Conservation (phyloP, 1,284 basidiomycete species). For the Cutaneotrichosporon cavernicola region DNA sequence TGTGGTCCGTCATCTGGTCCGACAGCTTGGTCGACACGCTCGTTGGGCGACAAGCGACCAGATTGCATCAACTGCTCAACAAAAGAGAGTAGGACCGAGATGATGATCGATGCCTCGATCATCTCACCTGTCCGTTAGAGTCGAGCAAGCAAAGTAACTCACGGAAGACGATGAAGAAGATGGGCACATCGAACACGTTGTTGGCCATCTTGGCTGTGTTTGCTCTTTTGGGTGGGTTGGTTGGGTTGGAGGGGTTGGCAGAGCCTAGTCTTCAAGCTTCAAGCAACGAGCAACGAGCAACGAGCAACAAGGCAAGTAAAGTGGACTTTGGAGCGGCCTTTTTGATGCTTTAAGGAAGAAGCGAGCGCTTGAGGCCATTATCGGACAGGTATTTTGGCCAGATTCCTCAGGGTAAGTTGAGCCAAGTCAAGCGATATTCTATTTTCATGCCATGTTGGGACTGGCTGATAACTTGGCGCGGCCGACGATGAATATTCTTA, state of each 20-base stretch:
- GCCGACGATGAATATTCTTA: background rate
- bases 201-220: constrained; percentile 38
- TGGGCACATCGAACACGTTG: constrained; percentile 52
- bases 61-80: constrained; percentile 54
- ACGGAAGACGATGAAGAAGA: constrained; percentile 56
- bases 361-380: background rate
- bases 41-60: constrained; percentile 31
- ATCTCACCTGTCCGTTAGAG: constrained; percentile 43
- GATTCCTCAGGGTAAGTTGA: background rate
- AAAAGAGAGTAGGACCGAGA: constrained; percentile 54
- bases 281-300: background rate
- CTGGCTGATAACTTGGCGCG: background rate
- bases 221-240: background rate
- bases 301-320: background rate
- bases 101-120: constrained; percentile 53
- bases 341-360: background rate
- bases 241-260: background rate
- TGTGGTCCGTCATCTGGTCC: constrained; percentile 14
- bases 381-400: background rate
- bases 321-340: background rate
- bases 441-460: background rate
- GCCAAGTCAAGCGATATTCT: background rate
- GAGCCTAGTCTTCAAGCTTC: background rate
- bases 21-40: constrained; percentile 16
- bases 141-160: constrained; percentile 21